These are phyloP conservation scores for Kingdonia uniflora DNA, from an alignment of 164 flowering plant species.

Conservation along the genomic window DNA sequence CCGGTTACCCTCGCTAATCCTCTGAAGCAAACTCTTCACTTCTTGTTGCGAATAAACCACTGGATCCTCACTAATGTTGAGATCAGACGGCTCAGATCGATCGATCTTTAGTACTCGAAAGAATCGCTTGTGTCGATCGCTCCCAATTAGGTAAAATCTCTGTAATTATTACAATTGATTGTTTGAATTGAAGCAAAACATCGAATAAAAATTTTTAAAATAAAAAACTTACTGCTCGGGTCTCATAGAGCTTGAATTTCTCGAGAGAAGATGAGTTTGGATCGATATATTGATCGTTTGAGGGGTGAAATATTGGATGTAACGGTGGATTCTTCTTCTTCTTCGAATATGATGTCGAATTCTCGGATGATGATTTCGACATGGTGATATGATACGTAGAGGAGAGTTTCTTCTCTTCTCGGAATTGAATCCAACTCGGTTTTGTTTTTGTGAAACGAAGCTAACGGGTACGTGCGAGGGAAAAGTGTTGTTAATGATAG, in stretches of 20 bases:
- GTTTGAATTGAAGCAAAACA: too few relatives aligned
- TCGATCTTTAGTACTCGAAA: slow-evolving; percentile 91
- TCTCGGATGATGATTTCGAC: slow-evolving; percentile 12
- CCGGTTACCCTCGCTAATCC: slow-evolving; percentile 88
- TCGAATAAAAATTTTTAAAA: too few relatives aligned
- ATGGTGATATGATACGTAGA: too few relatives aligned
- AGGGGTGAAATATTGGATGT: too few relatives aligned
- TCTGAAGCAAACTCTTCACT: slow-evolving; percentile 76
- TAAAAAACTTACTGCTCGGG: slow-evolving; percentile 50
- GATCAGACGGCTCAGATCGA: slow-evolving; percentile 85
- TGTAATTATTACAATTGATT: too few relatives aligned
- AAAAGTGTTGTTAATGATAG: too few relatives aligned
- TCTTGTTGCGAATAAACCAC: slow-evolving; percentile 89
- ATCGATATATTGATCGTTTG: slow-evolving; percentile 15
- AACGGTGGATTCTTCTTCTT: background rate
- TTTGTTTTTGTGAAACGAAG: too few relatives aligned
- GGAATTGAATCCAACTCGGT: too few relatives aligned
- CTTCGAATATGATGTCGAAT: background rate
- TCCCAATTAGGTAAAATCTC: slow-evolving; percentile 89
- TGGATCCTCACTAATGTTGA: slow-evolving; percentile 92
- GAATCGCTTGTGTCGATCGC: slow-evolving; percentile 68
- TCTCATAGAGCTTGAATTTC: slow-evolving; percentile 87
- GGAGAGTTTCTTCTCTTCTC: too few relatives aligned
- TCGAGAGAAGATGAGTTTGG: slow-evolving; percentile 68
- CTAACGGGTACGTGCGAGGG: too few relatives aligned